A percentile compares a stretch with the other conserved stretches of the same genome.
Evolutionary conservation across 2,329 filamentous ascomycete genomes (phyloP).

Genomic region (Neurospora sp.): DNA sequence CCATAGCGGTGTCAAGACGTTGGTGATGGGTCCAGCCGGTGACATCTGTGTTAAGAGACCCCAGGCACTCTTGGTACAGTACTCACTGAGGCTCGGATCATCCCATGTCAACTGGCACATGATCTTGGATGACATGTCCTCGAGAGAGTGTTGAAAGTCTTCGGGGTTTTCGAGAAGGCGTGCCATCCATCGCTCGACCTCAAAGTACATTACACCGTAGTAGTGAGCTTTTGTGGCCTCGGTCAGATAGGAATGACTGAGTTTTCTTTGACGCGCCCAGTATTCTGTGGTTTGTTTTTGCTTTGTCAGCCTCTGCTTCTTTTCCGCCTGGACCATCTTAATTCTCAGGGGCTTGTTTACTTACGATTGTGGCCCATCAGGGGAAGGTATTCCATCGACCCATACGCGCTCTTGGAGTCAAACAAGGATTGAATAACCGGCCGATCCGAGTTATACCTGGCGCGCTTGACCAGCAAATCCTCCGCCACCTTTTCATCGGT

Average conservation of each 20-base stretch:
- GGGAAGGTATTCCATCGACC: conserved; percentile 46
- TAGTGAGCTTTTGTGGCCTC: conserved; percentile 25
- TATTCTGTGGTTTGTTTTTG: conserved; percentile 28
- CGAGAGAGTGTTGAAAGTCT: conserved; percentile 37
- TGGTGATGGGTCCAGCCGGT: conserved; percentile 46
- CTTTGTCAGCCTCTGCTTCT: not conserved
- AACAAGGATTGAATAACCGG: conserved; percentile 37
- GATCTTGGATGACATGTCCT: conserved; percentile 48
- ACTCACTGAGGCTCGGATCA: conserved; percentile 35
- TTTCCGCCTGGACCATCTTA: not conserved
- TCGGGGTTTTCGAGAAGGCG: conserved; percentile 39
- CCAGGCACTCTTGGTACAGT: conserved; percentile 41
- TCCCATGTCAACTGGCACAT: conserved; percentile 46
- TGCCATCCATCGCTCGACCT: conserved; percentile 42
- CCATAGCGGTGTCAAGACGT: conserved; percentile 44
- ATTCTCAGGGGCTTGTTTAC: conserved; percentile 12
- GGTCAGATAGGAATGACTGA: conserved; percentile 40
- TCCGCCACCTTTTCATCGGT: conserved; percentile 42
- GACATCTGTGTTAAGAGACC: conserved; percentile 48
- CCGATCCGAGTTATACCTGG: conserved; percentile 41
- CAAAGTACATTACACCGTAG: conserved; percentile 35
- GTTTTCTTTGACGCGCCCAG: conserved; percentile 43
- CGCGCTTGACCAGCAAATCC: conserved; percentile 41
- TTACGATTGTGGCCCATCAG: conserved; percentile 45
- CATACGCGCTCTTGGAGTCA: conserved; percentile 42